A percentile compares a stretch with the other conserved stretches of the same genome.
These are phyloP conservation scores for Penicillium brasilianum DNA, from an alignment of 2,329 filamentous ascomycete genomes.

Conservation along the genomic window DNA sequence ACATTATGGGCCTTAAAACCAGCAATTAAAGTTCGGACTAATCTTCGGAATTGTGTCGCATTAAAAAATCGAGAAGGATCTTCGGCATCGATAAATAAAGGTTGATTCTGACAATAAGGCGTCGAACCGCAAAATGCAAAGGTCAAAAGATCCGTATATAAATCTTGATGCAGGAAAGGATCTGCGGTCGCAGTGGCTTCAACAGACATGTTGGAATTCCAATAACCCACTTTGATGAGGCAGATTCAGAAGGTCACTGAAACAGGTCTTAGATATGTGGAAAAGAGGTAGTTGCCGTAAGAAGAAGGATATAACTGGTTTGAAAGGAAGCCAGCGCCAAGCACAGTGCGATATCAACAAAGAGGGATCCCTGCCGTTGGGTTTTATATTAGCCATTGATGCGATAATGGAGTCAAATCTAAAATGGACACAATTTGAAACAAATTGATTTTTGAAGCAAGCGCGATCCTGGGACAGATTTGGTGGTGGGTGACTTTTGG, in stretches of 20 bases:
- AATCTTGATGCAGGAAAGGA: constrained; percentile 22
- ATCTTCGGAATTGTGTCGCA: constrained; percentile 39
- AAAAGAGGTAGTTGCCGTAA: neutral
- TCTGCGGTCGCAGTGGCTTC: constrained; percentile 13
- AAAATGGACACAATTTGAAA: neutral
- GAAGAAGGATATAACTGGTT: neutral
- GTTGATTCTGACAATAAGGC: constrained; percentile 42
- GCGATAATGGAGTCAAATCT: neutral
- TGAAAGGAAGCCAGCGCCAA: neutral
- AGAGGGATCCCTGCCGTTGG: constrained; percentile 6
- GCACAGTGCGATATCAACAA: neutral
- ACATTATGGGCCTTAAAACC: constrained; percentile 47
- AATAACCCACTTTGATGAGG: constrained; percentile 20
- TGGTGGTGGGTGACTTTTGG: constrained; percentile 12
- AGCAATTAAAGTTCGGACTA: constrained; percentile 48
- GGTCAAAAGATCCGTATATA: constrained; percentile 48
- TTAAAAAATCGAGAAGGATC: constrained; percentile 45
- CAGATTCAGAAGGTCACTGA: neutral
- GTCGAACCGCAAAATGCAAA: constrained; percentile 47
- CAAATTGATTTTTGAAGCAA: constrained; percentile 25
- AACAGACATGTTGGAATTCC: constrained; percentile 17
- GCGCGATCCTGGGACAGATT: constrained; percentile 11
- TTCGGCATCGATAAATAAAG: constrained; percentile 51
- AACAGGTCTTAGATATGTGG: neutral
- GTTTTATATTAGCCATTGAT: constrained; percentile 2